Evolutionary conservation across 1,139 yeast genomes (phyloP).

Genomic region (Trichomonascaceae sp.): DNA sequence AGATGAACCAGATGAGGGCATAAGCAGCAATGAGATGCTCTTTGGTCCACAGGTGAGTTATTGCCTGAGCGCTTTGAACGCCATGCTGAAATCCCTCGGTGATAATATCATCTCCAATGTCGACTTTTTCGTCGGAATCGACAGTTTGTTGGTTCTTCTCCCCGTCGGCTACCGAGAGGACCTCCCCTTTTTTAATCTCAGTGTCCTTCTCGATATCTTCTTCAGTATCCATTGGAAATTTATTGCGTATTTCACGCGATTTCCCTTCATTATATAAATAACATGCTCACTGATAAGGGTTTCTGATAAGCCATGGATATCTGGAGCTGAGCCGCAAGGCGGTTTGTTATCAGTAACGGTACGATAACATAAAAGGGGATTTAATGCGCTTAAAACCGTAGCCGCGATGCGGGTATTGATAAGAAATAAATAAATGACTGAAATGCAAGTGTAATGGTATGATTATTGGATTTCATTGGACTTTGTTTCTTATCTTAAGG

Average conservation of each 20-base stretch:
- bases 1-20: constrained; percentile 11
- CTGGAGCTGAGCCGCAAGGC: background rate
- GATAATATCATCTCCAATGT: constrained; percentile 2
- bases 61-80: constrained; percentile 11
- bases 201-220: background rate
- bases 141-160: background rate
- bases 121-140: constrained; percentile 1
- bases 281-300: no score
- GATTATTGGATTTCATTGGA: background rate
- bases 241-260: background rate
- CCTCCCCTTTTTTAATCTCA: background rate
- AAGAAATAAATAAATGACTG: background rate
- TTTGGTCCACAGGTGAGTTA: constrained; percentile 11
- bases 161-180: background rate
- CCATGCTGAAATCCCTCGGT: constrained; percentile 10
- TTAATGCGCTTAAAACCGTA: background rate
- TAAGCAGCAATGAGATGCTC: constrained; percentile 8
- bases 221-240: background rate
- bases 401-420: background rate
- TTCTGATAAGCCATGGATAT: background rate
- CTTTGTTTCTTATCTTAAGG: background rate
- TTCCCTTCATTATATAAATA: background rate
- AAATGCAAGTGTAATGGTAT: background rate
- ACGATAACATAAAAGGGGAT: background rate
- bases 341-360: background rate